Base-by-base conservation (phyloP, 2,329 filamentous ascomycete genomes). In the Sclerotinia trifoliorum region DNA sequence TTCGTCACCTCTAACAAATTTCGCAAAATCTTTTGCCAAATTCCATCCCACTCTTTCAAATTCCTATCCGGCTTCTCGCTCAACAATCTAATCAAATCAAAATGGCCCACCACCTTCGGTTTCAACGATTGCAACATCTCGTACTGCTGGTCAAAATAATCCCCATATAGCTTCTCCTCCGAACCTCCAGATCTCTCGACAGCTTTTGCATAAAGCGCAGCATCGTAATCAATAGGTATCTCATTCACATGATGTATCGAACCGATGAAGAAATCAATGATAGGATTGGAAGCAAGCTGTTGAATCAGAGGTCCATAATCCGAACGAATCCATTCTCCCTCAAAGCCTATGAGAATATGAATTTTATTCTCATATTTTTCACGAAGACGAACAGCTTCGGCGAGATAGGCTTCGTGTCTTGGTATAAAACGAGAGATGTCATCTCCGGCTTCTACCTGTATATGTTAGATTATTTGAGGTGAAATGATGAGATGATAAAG, bases 201-300 rank as follows among this genome's bases (percentile, higher is more conserved):
- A 17, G 72, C 73, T 39, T 73, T 78, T 26, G 83, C 81, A 77
- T 95, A 98, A 77, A 85, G 84, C 0, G 81, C 80, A 7, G 79
- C 80, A 80, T 96, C 90, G 78, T 91, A 97, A 81, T 99, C 95
- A 76, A 99, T 97, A 8, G 95, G 94, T 55, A 94, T 83, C 21
- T 88, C 88, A 76, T 92, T 87, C 10, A 94, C 91, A 79, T 99
- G 95, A 80, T 99, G 95, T 61, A 98, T 85, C 1, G 92, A 96
- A 68, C 95, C 95, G 76, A 99, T 85, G 81, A 97, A 97, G 80
- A 96, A 92, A 80, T 98, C 94, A 70, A 96, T 85, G 13, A 81
- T 79, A 51, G 92, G 85, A 70, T 86, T 83, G 8, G 83, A 77
- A 29, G 89, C 81, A 3, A 92, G 84, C 15, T 78, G 74, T 46